A percentile compares a stretch with the other conserved stretches of the same genome.
Evolutionary conservation across 2,329 filamentous ascomycete genomes (phyloP).

Genomic region (Epichloe glyceriae): DNA sequence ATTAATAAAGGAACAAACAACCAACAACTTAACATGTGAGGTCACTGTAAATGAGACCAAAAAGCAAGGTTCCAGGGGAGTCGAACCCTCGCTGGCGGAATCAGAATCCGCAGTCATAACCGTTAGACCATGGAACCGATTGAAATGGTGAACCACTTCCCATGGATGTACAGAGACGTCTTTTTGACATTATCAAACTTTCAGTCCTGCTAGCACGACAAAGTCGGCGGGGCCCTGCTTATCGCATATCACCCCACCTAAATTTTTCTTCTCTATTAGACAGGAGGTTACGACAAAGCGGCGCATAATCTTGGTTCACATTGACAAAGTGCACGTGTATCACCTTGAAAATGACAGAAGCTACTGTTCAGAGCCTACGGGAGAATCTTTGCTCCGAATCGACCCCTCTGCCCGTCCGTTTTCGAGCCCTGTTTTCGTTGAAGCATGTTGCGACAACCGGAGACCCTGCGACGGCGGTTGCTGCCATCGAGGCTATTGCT

Average conservation of each 20-base stretch:
- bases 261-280: constrained; percentile 22
- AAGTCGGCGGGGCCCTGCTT: not conserved
- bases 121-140: constrained; percentile 23
- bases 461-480: constrained; percentile 42
- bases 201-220: accelerated
- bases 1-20: not conserved
- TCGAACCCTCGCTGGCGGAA: constrained; percentile 26
- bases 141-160: constrained; percentile 15
- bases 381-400: constrained; percentile 68
- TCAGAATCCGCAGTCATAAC: constrained; percentile 25
- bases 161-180: constrained; percentile 7
- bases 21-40: not conserved
- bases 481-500: constrained; percentile 67
- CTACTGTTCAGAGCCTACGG: constrained; percentile 51
- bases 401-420: constrained; percentile 74
- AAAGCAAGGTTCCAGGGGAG: constrained; percentile 21
- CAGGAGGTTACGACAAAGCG: not conserved
- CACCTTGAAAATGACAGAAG: constrained; percentile 11
- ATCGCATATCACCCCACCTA: constrained; percentile 18
- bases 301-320: not conserved
- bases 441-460: constrained; percentile 74
- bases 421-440: constrained; percentile 92
- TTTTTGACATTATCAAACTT: not conserved
- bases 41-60: not conserved
- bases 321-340: not conserved